Evolutionary conservation across 345 rosid species (phyloP).

Genomic region (Eutrema heterophyllum): DNA sequence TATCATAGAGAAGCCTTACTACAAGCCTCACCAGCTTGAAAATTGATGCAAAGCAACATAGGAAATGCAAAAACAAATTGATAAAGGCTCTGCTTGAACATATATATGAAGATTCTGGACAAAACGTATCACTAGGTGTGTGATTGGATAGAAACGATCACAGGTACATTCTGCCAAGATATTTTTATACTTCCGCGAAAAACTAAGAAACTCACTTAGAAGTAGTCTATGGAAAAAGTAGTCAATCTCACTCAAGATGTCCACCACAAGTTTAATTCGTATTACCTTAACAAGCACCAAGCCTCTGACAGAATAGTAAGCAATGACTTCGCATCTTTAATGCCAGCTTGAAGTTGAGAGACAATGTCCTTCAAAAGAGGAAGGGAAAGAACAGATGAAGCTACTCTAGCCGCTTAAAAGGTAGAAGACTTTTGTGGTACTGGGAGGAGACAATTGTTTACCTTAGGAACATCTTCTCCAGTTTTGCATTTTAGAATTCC

Average conservation of each 20-base stretch:
- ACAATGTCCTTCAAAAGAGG: conserved; percentile 43
- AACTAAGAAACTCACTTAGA: not conserved
- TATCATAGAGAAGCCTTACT: no score
- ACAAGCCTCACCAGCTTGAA: no score
- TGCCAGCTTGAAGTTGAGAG: conserved; percentile 56
- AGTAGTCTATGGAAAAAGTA: not conserved
- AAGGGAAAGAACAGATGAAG: not conserved
- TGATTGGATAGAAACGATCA: no score
- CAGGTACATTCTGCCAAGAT: not conserved
- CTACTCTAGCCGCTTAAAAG: not conserved
- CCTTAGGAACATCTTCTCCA: conserved; percentile 51
- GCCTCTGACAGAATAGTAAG: conserved; percentile 63
- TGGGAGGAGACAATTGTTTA: conserved; percentile 18
- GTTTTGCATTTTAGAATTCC: conserved; percentile 56
- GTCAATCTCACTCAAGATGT: not conserved
- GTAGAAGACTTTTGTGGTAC: not conserved
- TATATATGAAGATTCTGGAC: no score
- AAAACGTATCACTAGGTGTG: no score
- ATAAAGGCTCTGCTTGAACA: no score
- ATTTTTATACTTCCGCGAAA: not conserved
- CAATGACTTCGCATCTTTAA: conserved; percentile 61
- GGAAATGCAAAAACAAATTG: no score
- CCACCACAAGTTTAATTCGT: not conserved
- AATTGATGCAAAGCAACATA: no score
- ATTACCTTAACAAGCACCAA: conserved; percentile 75